A percentile compares a stretch with the other conserved stretches of the same genome.
Evolutionary conservation across 2,329 filamentous ascomycete genomes (phyloP).

Genomic region (Nemania bipapillata): DNA sequence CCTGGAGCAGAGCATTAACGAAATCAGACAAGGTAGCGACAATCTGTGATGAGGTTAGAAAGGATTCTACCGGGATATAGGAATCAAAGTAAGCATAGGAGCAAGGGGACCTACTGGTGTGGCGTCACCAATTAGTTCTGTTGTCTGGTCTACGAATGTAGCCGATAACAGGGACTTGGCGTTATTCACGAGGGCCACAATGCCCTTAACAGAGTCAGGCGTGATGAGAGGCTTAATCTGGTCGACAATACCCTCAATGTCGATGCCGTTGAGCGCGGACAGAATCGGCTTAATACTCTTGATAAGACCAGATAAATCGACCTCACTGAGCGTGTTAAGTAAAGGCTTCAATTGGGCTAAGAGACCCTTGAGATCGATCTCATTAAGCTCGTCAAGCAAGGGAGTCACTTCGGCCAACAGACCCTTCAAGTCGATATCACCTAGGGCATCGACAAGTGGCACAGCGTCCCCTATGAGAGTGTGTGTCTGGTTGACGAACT

Average conservation of each 20-base stretch:
- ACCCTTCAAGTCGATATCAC: slow-evolving; percentile 54
- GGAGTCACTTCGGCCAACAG: slow-evolving; percentile 53
- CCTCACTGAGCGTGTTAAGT: slow-evolving; percentile 42
- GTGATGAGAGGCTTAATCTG: slow-evolving; percentile 56
- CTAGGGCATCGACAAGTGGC: slow-evolving; percentile 53
- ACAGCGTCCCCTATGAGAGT: slow-evolving; percentile 52
- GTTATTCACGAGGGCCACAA: slow-evolving; percentile 54
- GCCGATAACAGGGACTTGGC: slow-evolving; percentile 54
- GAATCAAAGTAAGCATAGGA: background rate
- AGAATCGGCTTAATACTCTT: slow-evolving; percentile 52
- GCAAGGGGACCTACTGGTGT: slow-evolving; percentile 53
- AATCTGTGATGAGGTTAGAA: slow-evolving; percentile 40
- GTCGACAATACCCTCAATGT: slow-evolving; percentile 53
- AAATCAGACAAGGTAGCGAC: slow-evolving; percentile 49
- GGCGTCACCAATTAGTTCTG: slow-evolving; percentile 57
- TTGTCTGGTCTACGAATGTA: slow-evolving; percentile 57
- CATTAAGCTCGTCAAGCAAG: slow-evolving; percentile 51
- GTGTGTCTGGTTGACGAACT: slow-evolving; percentile 57
- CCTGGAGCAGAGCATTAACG: slow-evolving; percentile 47
- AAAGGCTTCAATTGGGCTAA: slow-evolving; percentile 53
- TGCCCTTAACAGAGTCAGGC: slow-evolving; percentile 52
- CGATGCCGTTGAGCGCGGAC: slow-evolving; percentile 53
- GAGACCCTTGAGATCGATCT: slow-evolving; percentile 48
- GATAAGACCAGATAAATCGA: slow-evolving; percentile 32
- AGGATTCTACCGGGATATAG: too few relatives aligned